These are phyloP conservation scores for Calocybe gambosa DNA, from an alignment of 1,284 basidiomycete genomes.

Conservation along the genomic window DNA sequence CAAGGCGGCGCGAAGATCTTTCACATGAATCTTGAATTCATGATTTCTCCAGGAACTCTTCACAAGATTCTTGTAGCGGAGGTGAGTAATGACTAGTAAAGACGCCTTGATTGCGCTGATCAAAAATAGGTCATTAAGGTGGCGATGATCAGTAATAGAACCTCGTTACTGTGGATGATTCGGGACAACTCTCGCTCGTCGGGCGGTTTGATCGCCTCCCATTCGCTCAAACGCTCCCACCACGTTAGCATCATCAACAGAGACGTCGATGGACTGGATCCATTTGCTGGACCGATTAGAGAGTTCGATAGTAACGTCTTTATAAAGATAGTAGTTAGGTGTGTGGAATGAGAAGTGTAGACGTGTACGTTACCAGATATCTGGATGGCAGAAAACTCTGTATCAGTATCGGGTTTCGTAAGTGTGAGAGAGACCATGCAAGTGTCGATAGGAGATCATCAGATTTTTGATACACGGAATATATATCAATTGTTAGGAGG, in stretches of 20 bases:
- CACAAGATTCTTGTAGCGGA: conserved; percentile 5
- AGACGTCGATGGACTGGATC: conserved; percentile 9
- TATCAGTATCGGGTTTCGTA: too few species aligned
- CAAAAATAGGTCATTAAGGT: background rate
- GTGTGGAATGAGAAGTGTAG: background rate
- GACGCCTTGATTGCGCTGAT: background rate
- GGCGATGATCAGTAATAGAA: background rate
- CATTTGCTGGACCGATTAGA: conserved; percentile 5
- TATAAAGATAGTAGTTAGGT: background rate
- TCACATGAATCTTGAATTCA: background rate
- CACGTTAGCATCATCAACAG: conserved; percentile 6
- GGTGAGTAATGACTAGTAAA: conserved; percentile 1
- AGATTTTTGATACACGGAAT: too few species aligned
- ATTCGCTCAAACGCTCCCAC: conserved; percentile 1
- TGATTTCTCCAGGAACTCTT: conserved; percentile 2
- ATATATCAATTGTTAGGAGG: too few species aligned
- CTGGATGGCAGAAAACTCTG: background rate
- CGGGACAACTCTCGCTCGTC: background rate
- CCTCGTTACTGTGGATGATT: conserved; percentile 7
- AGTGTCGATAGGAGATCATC: too few species aligned
- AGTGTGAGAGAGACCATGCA: too few species aligned
- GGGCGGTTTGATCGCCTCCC: background rate
- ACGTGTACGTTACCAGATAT: background rate
- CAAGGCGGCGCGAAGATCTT: background rate
- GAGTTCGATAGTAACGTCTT: conserved; percentile 10